Conservation (phyloP, 352 stramenopile genomes). For the Phytopythium delawarense region DNA sequence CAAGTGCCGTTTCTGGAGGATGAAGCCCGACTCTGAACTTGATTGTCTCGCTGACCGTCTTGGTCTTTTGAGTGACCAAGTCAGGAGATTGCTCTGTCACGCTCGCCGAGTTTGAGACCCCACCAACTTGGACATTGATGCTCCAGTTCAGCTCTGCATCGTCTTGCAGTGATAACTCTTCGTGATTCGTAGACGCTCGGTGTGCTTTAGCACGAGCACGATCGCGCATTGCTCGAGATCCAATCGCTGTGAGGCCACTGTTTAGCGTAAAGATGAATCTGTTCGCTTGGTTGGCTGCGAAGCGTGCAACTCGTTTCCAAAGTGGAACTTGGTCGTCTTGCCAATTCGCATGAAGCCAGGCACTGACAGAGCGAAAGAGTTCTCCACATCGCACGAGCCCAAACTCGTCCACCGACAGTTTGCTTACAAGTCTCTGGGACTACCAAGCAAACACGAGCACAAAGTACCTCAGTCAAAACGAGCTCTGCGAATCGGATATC, state of each 20-base stretch:
- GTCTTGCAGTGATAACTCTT: background rate
- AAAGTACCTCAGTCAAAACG: background rate
- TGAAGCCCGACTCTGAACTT: conserved; percentile 41
- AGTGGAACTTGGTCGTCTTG: conserved; percentile 23
- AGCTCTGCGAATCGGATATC: background rate
- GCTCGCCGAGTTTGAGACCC: background rate
- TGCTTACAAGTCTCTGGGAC: conserved; percentile 27
- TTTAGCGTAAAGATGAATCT: conserved; percentile 16
- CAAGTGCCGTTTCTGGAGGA: conserved; percentile 9
- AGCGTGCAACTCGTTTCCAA: conserved; percentile 32
- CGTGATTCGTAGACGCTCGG: background rate
- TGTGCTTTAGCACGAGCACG: background rate
- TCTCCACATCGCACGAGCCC: conserved; percentile 46
- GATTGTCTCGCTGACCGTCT: conserved; percentile 14
- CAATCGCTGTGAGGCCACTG: conserved; percentile 6
- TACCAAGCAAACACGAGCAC: conserved; percentile 12
- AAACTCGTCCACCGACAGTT: conserved; percentile 33
- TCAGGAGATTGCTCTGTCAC: background rate
- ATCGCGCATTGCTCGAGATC: conserved; percentile 6
- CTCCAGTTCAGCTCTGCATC: conserved; percentile 39
- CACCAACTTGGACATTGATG: conserved; percentile 22
- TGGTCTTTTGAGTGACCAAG: background rate
- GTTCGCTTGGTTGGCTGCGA: conserved; percentile 14
- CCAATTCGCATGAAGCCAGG: conserved; percentile 23
- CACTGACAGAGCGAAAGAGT: conserved; percentile 41